Conservation (phyloP, 2,329 filamentous ascomycete species). For the Nemania diffusa region DNA sequence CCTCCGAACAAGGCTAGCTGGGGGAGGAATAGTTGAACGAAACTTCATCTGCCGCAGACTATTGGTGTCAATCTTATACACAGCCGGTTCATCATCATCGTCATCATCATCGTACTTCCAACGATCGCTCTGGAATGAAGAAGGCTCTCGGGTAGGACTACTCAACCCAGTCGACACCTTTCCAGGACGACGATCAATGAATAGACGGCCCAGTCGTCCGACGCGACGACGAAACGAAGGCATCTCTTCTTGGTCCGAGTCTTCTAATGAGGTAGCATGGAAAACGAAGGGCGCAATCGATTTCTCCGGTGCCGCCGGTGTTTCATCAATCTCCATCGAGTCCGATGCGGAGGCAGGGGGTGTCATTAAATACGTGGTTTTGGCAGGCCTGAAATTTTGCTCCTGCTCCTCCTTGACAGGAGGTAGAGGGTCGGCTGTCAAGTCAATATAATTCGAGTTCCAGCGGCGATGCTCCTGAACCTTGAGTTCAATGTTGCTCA, state of each 20-base stretch:
- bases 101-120: constrained; percentile 92
- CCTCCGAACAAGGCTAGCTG: constrained; percentile 55
- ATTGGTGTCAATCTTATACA: constrained; percentile 80
- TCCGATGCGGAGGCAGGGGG: constrained; percentile 68
- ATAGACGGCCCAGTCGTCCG: constrained; percentile 83
- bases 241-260: constrained; percentile 53
- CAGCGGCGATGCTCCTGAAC: constrained; percentile 89
- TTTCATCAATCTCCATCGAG: constrained; percentile 66
- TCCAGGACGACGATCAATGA: constrained; percentile 86
- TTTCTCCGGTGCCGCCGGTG: constrained; percentile 49
- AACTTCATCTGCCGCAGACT: constrained; percentile 69
- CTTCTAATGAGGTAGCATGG: constrained; percentile 55
- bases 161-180: constrained; percentile 43
- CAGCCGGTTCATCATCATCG: constrained; percentile 75
- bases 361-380: constrained; percentile 76
- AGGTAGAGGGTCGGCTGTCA: constrained; percentile 85
- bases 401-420: constrained; percentile 76
- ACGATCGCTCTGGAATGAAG: constrained; percentile 64
- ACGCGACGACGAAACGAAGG: constrained; percentile 85
- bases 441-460: constrained; percentile 90
- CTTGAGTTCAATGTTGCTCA: constrained; percentile 85
- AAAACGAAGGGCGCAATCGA: constrained; percentile 55
- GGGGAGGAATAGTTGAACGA: constrained; percentile 66
- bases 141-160: constrained; percentile 48
- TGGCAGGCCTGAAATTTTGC: constrained; percentile 75